Base-by-base conservation (phyloP, 768 basidiomycete genomes). In the Tylopilus sp. region DNA sequence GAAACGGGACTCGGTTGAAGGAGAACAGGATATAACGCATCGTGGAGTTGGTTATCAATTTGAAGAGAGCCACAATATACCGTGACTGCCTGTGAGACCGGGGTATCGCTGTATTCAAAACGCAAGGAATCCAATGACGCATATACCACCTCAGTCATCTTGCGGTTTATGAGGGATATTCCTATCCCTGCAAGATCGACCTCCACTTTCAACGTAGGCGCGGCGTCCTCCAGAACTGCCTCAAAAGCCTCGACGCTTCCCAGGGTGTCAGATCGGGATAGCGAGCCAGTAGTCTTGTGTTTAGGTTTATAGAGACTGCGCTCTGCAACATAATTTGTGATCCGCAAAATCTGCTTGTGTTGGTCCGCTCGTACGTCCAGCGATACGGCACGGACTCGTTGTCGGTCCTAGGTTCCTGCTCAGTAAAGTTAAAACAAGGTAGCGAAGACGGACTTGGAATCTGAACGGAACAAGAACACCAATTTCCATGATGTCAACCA, bases 1-100 rank as follows among this genome's bases (percentile, higher is more conserved):
- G 86, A 78, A 29, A 98, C 80, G 0, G 93, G 90, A 8, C 92
- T 93, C 0, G 97, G 96, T 65, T 98, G 96, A 40, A 98, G 76
- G 50, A 98, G 84, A 50, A 98, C 94, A 3, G 97, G 94, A 75
- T 86, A 99, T 13, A 95, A 66, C 17, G 93, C 95, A 53, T 98
- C 97, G 54, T 98, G 96, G 13, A 99, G 81, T 66, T 99, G 97
- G 65, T 98, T 99, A 73, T 99, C 97, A 54, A 98, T 81, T 68
- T 98, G 95, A 12, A 99, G 77, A 61, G 79, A 85, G n/a, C 89
- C 91, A 64, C 87, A 89, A 9, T 87, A 83, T 31, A 98, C 34
- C 44, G 83, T 90, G 48, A 94, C 76, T 2, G 89, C 81, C 62
- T 95, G 92, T 6, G 91, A 86, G 33, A 86, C 77, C 1, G 80